Evolutionary conservation across 306 rosid species (phyloP).

Genomic region (Inga laurina): DNA sequence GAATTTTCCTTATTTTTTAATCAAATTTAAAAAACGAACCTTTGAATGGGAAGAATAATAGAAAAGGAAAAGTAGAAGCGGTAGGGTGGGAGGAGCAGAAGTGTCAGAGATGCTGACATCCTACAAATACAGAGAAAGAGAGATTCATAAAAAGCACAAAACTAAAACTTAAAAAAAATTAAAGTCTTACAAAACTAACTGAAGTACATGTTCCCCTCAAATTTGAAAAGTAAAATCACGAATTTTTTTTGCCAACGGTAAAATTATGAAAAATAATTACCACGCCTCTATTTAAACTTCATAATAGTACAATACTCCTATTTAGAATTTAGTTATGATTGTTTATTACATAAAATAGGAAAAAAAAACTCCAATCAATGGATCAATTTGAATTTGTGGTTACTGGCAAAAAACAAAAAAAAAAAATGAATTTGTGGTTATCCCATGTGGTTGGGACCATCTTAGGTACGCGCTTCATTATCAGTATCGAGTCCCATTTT

Average conservation of each 20-base stretch:
- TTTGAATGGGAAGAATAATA: slow-evolving; percentile 13
- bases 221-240: too few relatives aligned
- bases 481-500: neutral
- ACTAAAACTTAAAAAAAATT: neutral
- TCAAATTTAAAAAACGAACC: neutral
- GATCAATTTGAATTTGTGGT: slow-evolving; percentile 20
- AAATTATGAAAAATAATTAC: neutral
- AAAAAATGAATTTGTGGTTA: slow-evolving; percentile 18
- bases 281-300: neutral
- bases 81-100: neutral
- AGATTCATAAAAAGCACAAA: neutral
- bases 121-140: neutral
- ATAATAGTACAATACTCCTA: too few relatives aligned
- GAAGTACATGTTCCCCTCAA: neutral
- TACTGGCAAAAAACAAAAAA: neutral
- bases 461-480: neutral
- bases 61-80: neutral
- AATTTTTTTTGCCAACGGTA: too few relatives aligned
- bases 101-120: slow-evolving; percentile 38
- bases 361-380: neutral
- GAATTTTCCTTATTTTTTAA: too few relatives aligned
- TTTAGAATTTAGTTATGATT: too few relatives aligned
- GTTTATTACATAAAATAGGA: too few relatives aligned
- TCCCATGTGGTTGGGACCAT: neutral
- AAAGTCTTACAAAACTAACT: neutral